Percentiles rank a stretch among this genome's conserved stretches.
Evolutionary conservation across 352 stramenopile genomes (phyloP).

Genomic region (Globisporangium recalcitrans): DNA sequence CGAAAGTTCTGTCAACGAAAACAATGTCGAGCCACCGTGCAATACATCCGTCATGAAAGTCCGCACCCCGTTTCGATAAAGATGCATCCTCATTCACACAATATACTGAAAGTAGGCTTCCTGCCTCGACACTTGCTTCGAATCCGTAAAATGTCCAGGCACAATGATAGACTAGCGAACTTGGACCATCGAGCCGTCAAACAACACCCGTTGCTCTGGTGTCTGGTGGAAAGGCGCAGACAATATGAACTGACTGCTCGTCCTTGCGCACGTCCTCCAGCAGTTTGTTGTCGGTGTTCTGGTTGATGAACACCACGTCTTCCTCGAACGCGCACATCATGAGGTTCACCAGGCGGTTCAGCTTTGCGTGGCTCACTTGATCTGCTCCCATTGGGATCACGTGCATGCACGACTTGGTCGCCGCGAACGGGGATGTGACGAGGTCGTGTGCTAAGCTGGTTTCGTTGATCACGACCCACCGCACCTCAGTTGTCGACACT

Average conservation of each 20-base stretch:
- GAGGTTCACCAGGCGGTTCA: constrained; percentile 8
- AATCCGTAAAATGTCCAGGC: too few species aligned
- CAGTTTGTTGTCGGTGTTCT: constrained; percentile 6
- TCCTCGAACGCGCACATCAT: constrained; percentile 11
- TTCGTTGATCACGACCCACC: constrained; percentile 3
- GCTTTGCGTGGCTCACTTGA: background rate
- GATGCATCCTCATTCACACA: too few species aligned
- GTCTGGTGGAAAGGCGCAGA: background rate
- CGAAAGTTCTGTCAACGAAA: background rate
- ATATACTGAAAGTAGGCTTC: background rate
- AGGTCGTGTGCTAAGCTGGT: background rate
- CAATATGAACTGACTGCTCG: background rate
- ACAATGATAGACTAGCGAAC: background rate
- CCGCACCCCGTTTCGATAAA: too few species aligned
- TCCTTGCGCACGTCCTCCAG: constrained; percentile 1
- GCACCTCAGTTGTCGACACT: background rate
- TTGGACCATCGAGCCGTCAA: background rate
- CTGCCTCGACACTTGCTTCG: too few species aligned
- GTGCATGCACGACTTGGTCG: constrained; percentile 9
- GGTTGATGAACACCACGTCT: constrained; percentile 9
- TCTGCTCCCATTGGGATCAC: background rate
- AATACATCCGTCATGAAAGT: too few species aligned
- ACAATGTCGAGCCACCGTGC: too few species aligned
- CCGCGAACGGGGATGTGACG: background rate
- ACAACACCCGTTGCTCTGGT: background rate